Evolutionary conservation across 352 stramenopile genomes (phyloP).

Genomic region (Saprolegnia parasitica): DNA sequence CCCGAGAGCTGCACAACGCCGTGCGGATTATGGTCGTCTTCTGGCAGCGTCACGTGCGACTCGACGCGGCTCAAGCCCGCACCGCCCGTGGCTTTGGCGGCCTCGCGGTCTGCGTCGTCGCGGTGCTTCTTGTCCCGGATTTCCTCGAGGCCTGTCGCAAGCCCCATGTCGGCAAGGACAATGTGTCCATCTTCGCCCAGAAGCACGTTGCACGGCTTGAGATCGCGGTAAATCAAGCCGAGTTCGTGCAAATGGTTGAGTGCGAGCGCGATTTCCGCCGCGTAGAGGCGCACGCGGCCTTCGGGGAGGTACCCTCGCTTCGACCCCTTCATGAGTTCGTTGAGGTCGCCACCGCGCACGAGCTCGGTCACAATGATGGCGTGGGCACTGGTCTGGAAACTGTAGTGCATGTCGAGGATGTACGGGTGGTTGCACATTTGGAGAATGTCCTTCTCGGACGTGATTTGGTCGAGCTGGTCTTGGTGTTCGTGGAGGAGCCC

Average conservation of each 20-base stretch:
- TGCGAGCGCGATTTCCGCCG: constrained; percentile 78
- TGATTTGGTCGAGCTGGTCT: constrained; percentile 79
- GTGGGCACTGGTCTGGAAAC: constrained; percentile 79
- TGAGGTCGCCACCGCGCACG: constrained; percentile 70
- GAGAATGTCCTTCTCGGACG: constrained; percentile 85
- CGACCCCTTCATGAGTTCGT: constrained; percentile 65
- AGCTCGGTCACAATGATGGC: constrained; percentile 87
- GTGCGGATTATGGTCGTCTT: background rate
- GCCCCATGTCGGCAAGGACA: constrained; percentile 86
- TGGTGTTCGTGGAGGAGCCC: constrained; percentile 82
- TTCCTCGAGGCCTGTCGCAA: constrained; percentile 59
- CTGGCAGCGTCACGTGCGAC: background rate
- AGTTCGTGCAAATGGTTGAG: constrained; percentile 87
- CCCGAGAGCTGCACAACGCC: background rate
- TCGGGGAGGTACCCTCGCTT: constrained; percentile 69
- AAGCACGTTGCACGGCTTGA: constrained; percentile 88
- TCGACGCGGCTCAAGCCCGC: background rate
- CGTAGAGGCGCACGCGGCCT: constrained; percentile 72
- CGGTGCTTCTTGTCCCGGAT: constrained; percentile 48
- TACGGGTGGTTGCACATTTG: constrained; percentile 86
- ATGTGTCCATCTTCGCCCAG: constrained; percentile 85
- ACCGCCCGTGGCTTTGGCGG: background rate
- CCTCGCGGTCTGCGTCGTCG: constrained; percentile 34
- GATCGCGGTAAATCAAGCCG: constrained; percentile 80
- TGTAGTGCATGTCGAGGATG: constrained; percentile 88